phyloP scores from a whole-genome alignment of 2,329 filamentous ascomycete species.

The Epichloe sylvatica region DNA sequence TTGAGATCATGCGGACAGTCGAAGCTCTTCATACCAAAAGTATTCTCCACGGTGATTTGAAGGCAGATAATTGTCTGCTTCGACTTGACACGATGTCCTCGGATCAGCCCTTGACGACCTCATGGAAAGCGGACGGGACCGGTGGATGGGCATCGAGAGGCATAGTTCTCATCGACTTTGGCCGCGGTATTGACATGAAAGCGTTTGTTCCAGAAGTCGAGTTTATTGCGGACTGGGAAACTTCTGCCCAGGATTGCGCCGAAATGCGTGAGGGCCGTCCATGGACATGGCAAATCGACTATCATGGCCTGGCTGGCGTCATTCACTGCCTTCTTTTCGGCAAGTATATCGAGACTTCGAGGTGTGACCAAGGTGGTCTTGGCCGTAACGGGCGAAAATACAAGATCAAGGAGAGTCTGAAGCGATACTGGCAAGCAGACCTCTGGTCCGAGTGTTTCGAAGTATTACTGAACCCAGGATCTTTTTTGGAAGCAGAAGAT shows the following conservation, averaged over 20 bases:
- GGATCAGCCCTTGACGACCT: constrained; percentile 35
- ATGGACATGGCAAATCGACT: constrained; percentile 97
- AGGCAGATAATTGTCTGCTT: constrained; percentile 87
- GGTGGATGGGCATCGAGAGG: constrained; percentile 72
- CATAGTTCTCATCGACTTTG: constrained; percentile 83
- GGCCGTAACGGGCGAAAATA: constrained; percentile 55
- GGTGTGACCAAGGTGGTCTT: constrained; percentile 39
- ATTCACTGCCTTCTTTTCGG: constrained; percentile 85
- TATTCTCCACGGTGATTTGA: constrained; percentile 84
- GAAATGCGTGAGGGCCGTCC: constrained; percentile 90
- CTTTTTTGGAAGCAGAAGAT: constrained; percentile 51
- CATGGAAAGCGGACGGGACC: constrained; percentile 60
- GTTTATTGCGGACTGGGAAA: constrained; percentile 95
- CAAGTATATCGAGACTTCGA: constrained; percentile 76
- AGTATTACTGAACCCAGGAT: constrained; percentile 68
- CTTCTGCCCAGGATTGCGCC: constrained; percentile 71
- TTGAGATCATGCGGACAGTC: constrained; percentile 81
- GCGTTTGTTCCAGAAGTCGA: constrained; percentile 58
- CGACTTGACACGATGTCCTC: constrained; percentile 49
- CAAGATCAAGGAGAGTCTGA: constrained; percentile 66
- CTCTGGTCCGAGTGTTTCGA: constrained; percentile 79
- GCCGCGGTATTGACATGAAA: constrained; percentile 84
- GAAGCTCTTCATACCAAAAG: constrained; percentile 71
- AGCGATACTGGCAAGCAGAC: constrained; percentile 93
- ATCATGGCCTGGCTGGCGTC: constrained; percentile 80